Conservation (phyloP, 139 green algal genomes). For the Chlamydomonas schloesseri region DNA sequence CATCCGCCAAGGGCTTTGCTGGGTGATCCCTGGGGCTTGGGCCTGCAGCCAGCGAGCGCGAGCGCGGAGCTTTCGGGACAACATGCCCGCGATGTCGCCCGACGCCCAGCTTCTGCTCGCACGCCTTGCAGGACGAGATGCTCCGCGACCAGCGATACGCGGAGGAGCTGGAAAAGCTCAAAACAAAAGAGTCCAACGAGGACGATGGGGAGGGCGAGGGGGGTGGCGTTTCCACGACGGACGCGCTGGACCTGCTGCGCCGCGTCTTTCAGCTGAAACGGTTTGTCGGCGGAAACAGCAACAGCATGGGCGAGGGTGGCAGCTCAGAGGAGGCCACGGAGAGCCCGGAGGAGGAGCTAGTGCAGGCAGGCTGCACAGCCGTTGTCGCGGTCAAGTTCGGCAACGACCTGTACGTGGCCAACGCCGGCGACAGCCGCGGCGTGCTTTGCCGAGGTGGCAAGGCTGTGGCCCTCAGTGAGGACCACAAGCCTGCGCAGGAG, state of each 20-base stretch:
- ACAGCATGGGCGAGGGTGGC: slow-evolving; percentile 20
- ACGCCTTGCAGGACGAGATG: slow-evolving; percentile 65
- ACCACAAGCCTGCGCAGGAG: slow-evolving; percentile 90
- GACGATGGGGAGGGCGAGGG: slow-evolving; percentile 59
- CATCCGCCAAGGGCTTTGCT: too few species aligned
- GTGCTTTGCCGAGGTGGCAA: slow-evolving; percentile 79
- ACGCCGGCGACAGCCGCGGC: slow-evolving; percentile 90
- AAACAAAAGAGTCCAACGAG: slow-evolving; percentile 60
- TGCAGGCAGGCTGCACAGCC: slow-evolving; percentile 87
- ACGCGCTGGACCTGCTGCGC: slow-evolving; percentile 73
- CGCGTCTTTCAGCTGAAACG: slow-evolving; percentile 71
- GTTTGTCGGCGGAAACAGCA: slow-evolving; percentile 55
- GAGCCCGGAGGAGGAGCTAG: slow-evolving; percentile 55
- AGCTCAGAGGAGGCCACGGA: slow-evolving; percentile 35
- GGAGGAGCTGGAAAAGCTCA: slow-evolving; percentile 70
- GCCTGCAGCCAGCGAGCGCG: too few species aligned
- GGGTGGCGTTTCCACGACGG: slow-evolving; percentile 53
- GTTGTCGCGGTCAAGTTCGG: slow-evolving; percentile 86
- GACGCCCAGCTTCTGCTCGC: too few species aligned
- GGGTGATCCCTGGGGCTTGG: too few species aligned
- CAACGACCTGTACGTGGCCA: slow-evolving; percentile 87
- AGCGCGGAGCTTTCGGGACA: too few species aligned
- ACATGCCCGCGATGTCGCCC: too few species aligned
- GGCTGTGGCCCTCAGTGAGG: slow-evolving; percentile 81
- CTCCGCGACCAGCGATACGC: slow-evolving; percentile 70